These are phyloP conservation scores for Balansia obtecta DNA, from an alignment of 2,329 filamentous ascomycete genomes.

Conservation along the genomic window DNA sequence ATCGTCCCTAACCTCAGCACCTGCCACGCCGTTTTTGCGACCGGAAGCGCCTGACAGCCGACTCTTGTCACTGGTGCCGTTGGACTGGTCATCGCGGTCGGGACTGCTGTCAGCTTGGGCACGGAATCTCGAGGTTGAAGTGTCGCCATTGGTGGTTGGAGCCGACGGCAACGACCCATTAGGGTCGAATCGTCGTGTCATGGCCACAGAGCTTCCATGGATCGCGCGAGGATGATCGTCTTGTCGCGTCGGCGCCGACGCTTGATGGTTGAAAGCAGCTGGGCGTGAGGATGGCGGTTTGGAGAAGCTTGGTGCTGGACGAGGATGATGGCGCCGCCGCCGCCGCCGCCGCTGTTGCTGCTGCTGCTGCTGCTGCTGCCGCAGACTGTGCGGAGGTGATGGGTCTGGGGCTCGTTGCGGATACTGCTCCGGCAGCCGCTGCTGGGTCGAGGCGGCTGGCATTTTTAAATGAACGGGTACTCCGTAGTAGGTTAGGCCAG, in stretches of 20 bases:
- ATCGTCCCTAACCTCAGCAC: constrained; percentile 18
- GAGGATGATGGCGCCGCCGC: constrained; percentile 5
- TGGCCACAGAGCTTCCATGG: constrained; percentile 15
- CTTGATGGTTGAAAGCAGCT: constrained; percentile 8
- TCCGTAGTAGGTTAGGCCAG: not conserved
- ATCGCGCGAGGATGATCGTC: constrained; percentile 10
- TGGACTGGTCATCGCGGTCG: constrained; percentile 16
- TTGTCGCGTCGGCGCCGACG: constrained; percentile 13
- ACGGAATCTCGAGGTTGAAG: constrained; percentile 17
- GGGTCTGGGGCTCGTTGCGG: not conserved
- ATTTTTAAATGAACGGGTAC: not conserved
- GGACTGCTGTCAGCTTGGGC: constrained; percentile 16
- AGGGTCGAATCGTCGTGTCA: constrained; percentile 21
- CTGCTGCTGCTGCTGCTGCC: constrained; percentile 8
- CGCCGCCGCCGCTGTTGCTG: not conserved
- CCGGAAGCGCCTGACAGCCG: constrained; percentile 35
- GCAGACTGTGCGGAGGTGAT: not conserved
- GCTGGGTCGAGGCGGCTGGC: not conserved
- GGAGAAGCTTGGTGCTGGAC: constrained; percentile 14
- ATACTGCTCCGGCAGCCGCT: constrained; percentile 1
- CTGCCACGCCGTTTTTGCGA: constrained; percentile 23
- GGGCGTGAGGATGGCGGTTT: constrained; percentile 9
- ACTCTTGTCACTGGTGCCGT: constrained; percentile 18
- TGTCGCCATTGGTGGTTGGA: constrained; percentile 17
- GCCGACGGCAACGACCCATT: constrained; percentile 18